A percentile compares a stretch with the other conserved stretches of the same genome.
These are phyloP conservation scores for Psophocarpus tetragonolobus DNA, from an alignment of 306 rosid species.

Conservation along the genomic window DNA sequence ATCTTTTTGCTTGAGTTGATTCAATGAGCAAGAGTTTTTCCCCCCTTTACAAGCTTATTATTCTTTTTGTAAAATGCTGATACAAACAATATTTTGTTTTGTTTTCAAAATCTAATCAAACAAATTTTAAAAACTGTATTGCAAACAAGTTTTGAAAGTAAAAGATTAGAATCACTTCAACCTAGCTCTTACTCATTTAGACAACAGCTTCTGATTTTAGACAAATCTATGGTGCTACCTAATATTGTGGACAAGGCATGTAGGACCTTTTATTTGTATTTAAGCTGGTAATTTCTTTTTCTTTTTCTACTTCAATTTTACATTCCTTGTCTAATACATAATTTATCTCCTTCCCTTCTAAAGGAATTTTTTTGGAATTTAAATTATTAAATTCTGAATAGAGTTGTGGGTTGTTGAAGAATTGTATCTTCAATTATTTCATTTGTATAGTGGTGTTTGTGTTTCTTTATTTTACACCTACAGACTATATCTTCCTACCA, in stretches of 20 bases:
- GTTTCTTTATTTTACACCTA: constrained; percentile 22
- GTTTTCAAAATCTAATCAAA: not conserved
- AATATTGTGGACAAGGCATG: not conserved
- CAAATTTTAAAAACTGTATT: not conserved
- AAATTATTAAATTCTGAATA: not conserved
- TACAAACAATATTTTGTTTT: not conserved
- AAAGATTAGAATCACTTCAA: not conserved
- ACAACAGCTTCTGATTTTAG: not conserved
- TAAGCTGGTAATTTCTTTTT: not conserved
- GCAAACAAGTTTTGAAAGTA: not conserved
- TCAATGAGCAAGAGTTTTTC: no score
- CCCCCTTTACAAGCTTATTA: no score
- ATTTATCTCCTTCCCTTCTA: not conserved
- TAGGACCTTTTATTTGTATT: not conserved
- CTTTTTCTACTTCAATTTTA: not conserved
- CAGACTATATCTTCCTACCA: constrained; percentile 66
- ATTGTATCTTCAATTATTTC: constrained; percentile 9
- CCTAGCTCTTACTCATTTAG: not conserved
- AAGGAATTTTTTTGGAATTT: not conserved
- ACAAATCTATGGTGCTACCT: not conserved
- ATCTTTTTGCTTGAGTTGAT: no score
- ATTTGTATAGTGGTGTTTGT: constrained; percentile 9
- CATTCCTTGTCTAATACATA: not conserved
- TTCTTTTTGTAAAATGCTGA: no score
- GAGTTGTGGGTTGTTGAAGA: constrained; percentile 14